Evolutionary conservation across 805 yeast species (phyloP).

Genomic region (Torulaspora quercuum): DNA sequence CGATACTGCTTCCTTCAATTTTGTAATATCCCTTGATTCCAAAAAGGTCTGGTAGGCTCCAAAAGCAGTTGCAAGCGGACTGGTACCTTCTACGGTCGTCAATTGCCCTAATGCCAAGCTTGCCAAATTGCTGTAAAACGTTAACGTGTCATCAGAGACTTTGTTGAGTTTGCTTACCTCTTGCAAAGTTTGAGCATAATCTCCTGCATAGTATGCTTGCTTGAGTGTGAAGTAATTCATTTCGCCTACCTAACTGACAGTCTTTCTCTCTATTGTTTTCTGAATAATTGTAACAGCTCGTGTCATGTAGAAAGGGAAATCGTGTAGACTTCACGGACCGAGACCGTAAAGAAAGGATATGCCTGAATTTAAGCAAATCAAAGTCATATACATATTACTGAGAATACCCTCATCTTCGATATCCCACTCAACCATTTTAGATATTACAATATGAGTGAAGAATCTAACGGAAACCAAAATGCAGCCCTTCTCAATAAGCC

Average conservation of each 20-base stretch:
- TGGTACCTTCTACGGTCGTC: conserved; percentile 18
- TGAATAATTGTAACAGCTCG: background rate
- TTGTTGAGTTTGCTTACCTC: conserved; percentile 43
- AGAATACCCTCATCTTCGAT: too few species aligned
- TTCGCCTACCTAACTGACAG: too few species aligned
- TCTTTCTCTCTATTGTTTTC: background rate
- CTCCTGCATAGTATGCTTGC: conserved; percentile 61
- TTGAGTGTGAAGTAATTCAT: conserved; percentile 52
- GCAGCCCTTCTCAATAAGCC: conserved; percentile 20
- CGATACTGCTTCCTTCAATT: conserved; percentile 18
- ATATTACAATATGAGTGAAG: conserved; percentile 6
- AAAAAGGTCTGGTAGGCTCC: conserved; percentile 29
- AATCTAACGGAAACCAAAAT: conserved; percentile 1
- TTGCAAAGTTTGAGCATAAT: conserved; percentile 44
- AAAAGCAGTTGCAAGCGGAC: conserved; percentile 34
- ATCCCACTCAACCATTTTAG: too few species aligned
- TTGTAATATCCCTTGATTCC: conserved; percentile 17
- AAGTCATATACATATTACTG: too few species aligned
- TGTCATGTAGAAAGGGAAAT: too few species aligned
- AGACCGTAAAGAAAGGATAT: background rate
- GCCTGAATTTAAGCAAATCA: background rate
- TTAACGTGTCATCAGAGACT: conserved; percentile 28
- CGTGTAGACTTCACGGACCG: too few species aligned
- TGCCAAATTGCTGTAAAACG: conserved; percentile 38
- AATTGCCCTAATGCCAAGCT: conserved; percentile 32